Percentiles rank a stretch among this genome's conserved stretches.
These are phyloP conservation scores for Raddia guianensis DNA, from an alignment of 176 grass and related monocot species.

Conservation along the genomic window DNA sequence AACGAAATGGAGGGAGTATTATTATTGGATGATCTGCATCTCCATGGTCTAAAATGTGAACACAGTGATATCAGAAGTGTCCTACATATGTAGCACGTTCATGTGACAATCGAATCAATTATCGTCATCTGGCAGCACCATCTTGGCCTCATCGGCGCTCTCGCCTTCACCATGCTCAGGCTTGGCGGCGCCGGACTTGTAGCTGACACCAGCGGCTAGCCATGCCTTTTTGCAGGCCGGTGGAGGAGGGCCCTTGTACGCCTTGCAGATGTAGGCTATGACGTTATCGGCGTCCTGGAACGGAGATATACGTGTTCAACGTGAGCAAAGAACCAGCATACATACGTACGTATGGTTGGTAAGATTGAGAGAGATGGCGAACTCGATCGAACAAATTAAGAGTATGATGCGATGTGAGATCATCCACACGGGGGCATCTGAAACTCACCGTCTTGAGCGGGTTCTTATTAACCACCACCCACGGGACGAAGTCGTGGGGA, in stretches of 20 bases:
- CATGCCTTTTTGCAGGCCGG: slow-evolving; percentile 47
- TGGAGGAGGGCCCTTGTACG: slow-evolving; percentile 66
- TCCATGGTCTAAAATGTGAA: too few species aligned
- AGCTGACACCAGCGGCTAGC: slow-evolving; percentile 42
- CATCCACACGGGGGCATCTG: neutral
- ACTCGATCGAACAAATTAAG: neutral
- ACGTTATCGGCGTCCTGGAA: slow-evolving; percentile 81
- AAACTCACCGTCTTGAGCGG: slow-evolving; percentile 69
- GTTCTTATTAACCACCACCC: slow-evolving; percentile 86
- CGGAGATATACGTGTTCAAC: neutral
- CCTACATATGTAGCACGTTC: neutral
- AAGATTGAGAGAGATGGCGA: neutral
- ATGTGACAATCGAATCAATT: slow-evolving; percentile 18
- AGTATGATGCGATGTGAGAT: neutral
- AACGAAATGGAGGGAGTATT: too few species aligned
- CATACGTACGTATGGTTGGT: too few species aligned
- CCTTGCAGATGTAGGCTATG: slow-evolving; percentile 72
- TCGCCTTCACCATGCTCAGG: neutral
- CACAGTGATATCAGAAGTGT: neutral
- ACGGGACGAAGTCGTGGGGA: slow-evolving; percentile 78
- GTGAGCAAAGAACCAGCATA: neutral
- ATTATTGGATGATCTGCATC: neutral
- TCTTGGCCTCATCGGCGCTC: slow-evolving; percentile 24
- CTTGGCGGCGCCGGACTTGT: slow-evolving; percentile 25
- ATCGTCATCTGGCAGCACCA: slow-evolving; percentile 13